These are phyloP conservation scores for Vitis hybrid DNA, from an alignment of 177 flowering plant species.

Conservation along the genomic window DNA sequence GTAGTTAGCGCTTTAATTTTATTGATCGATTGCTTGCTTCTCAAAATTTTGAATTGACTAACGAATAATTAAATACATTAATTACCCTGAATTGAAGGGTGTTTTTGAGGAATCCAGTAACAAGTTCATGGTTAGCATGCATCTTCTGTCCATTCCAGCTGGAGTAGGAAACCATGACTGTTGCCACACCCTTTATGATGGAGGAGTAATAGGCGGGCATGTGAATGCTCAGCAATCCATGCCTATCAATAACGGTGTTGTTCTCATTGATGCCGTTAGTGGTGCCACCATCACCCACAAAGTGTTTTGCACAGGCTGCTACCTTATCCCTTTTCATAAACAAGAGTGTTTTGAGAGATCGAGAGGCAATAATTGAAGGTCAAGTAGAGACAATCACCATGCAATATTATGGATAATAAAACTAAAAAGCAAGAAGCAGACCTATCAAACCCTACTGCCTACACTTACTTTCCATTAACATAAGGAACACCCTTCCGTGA, in stretches of 20 bases:
- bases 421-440: too few species aligned
- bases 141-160: slow-evolving; percentile 16
- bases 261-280: slow-evolving; percentile 21
- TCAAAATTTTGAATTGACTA: too few species aligned
- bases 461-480: slow-evolving; percentile 2
- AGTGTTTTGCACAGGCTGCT: slow-evolving; percentile 24
- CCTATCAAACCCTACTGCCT: too few species aligned
- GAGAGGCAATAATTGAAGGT: too few species aligned
- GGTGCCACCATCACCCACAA: slow-evolving; percentile 35
- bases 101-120: slow-evolving; percentile 29
- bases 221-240: slow-evolving; percentile 25
- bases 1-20: too few species aligned
- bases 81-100: slow-evolving; percentile 26
- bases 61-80: too few species aligned
- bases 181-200: slow-evolving; percentile 27
- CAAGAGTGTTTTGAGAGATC: too few species aligned
- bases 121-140: slow-evolving; percentile 20
- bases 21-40: too few species aligned
- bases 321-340: too few species aligned
- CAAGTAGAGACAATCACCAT: too few species aligned
- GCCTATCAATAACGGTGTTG: slow-evolving; percentile 20
- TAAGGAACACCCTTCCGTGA: neutral
- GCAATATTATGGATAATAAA: too few species aligned
- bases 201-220: slow-evolving; percentile 29
- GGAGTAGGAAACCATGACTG: slow-evolving; percentile 33